Evolutionary conservation across 768 basidiomycete species (phyloP).

Genomic region (Trametes cubensis): DNA sequence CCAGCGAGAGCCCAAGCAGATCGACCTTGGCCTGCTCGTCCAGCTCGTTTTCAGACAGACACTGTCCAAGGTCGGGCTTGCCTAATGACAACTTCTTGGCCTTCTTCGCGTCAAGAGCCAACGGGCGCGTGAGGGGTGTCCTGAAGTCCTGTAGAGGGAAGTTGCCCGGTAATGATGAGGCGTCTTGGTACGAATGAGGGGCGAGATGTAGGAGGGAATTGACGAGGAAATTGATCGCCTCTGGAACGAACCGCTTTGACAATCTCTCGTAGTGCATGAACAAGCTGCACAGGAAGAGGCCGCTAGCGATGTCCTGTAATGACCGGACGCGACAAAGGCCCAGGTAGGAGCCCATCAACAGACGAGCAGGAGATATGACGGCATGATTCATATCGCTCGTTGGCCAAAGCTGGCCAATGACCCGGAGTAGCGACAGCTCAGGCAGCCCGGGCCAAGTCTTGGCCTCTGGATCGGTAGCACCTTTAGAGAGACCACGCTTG

Average conservation of each 20-base stretch:
- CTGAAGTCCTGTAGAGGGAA: conserved; percentile 76
- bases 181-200: conserved; percentile 56
- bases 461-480: conserved; percentile 57
- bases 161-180: conserved; percentile 58
- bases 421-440: conserved; percentile 79
- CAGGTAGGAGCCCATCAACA: conserved; percentile 92
- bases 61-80: conserved; percentile 50
- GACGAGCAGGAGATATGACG: conserved; percentile 81
- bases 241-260: conserved; percentile 88
- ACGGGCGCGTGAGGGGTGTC: conserved; percentile 46
- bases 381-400: conserved; percentile 93
- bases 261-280: conserved; percentile 82
- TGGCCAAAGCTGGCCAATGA: conserved; percentile 85
- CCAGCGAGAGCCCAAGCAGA: conserved; percentile 62
- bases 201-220: conserved; percentile 74
- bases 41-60: conserved; percentile 38
- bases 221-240: conserved; percentile 81
- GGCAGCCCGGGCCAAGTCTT: conserved; percentile 89
- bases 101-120: conserved; percentile 44
- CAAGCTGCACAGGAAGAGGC: conserved; percentile 86
- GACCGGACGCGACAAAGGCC: conserved; percentile 80
- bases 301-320: conserved; percentile 75
- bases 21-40: conserved; percentile 72
- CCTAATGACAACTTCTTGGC: conserved; percentile 42
- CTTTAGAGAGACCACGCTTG: conserved; percentile 74